phyloP scores from a whole-genome alignment of 2,329 filamentous ascomycete genomes.

The Monilinia aucupariae region DNA sequence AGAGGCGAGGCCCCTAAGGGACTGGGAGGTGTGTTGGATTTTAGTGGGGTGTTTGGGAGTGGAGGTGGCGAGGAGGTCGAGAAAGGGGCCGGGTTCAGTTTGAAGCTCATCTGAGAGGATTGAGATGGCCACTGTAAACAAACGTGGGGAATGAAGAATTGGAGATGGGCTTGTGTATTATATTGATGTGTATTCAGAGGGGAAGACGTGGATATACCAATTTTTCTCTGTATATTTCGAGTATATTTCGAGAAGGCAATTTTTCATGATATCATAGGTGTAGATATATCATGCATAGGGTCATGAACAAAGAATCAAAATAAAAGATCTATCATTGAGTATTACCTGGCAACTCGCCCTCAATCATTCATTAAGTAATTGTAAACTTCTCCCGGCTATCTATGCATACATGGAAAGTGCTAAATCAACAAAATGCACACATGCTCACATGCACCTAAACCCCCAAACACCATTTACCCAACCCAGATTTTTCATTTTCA shows the following conservation, averaged over 20 bases:
- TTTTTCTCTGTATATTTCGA: neutral
- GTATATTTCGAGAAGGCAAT: neutral
- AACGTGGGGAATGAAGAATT: neutral
- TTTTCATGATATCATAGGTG: neutral
- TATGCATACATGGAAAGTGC: slow-evolving; percentile 21
- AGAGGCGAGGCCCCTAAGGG: slow-evolving; percentile 55
- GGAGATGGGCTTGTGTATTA: neutral
- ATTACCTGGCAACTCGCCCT: neutral
- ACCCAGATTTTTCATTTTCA: slow-evolving; percentile 10
- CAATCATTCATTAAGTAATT: slow-evolving; percentile 14
- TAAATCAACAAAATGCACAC: slow-evolving; percentile 15
- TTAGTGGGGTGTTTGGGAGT: slow-evolving; percentile 66
- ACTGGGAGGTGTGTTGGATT: slow-evolving; percentile 45
- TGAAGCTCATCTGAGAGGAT: slow-evolving; percentile 52
- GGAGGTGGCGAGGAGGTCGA: slow-evolving; percentile 60
- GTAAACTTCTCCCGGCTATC: slow-evolving; percentile 20
- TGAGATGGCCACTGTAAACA: neutral
- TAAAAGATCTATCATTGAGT: neutral
- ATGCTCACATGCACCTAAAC: slow-evolving; percentile 3
- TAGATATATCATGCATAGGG: neutral
- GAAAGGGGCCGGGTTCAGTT: slow-evolving; percentile 57
- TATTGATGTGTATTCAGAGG: neutral
- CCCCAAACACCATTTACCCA: slow-evolving; percentile 23
- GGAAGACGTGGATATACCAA: slow-evolving; percentile 2
- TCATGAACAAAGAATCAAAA: neutral